phyloP scores from a whole-genome alignment of 1,139 yeast genomes.

The Pichiaceae sp. region DNA sequence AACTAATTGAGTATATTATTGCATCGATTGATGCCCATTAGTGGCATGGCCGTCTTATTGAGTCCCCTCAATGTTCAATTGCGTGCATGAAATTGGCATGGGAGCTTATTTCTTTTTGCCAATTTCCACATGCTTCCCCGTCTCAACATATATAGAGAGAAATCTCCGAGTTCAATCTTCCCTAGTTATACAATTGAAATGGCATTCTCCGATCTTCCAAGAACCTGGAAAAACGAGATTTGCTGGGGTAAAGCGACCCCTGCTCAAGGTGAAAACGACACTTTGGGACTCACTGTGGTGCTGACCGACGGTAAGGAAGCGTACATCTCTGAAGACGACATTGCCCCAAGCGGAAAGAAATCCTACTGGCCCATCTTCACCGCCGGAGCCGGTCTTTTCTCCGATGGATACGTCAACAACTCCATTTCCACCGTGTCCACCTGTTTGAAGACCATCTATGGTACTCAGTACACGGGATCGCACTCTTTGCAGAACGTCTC shows the following conservation, averaged over 20 bases:
- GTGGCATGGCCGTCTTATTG: too few species aligned
- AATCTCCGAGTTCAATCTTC: too few species aligned
- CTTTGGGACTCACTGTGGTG: constrained; percentile 7
- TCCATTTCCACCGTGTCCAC: constrained; percentile 72
- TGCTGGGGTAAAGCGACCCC: constrained; percentile 26
- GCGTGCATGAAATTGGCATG: too few species aligned
- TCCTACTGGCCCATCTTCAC: constrained; percentile 66
- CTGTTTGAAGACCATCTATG: constrained; percentile 58
- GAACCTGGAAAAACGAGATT: constrained; percentile 32
- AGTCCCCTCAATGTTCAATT: too few species aligned
- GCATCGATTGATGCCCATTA: too few species aligned
- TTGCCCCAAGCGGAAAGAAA: constrained; percentile 15
- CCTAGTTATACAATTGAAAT: too few species aligned
- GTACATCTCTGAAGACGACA: constrained; percentile 16
- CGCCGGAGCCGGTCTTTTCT: constrained; percentile 85
- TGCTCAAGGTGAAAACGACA: constrained; percentile 8
- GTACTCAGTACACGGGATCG: constrained; percentile 50
- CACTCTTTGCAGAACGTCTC: constrained; percentile 70
- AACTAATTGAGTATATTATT: too few species aligned
- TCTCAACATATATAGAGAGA: too few species aligned
- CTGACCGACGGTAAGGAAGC: constrained; percentile 14
- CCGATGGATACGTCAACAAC: constrained; percentile 86
- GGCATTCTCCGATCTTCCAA: constrained; percentile 34
- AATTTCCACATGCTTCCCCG: too few species aligned
- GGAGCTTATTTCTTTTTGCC: too few species aligned